Percentiles rank a stretch among this genome's conserved stretches.
phyloP scores from a whole-genome alignment of 2,329 filamentous ascomycete genomes.

The Raffaelea deltoideospora region DNA sequence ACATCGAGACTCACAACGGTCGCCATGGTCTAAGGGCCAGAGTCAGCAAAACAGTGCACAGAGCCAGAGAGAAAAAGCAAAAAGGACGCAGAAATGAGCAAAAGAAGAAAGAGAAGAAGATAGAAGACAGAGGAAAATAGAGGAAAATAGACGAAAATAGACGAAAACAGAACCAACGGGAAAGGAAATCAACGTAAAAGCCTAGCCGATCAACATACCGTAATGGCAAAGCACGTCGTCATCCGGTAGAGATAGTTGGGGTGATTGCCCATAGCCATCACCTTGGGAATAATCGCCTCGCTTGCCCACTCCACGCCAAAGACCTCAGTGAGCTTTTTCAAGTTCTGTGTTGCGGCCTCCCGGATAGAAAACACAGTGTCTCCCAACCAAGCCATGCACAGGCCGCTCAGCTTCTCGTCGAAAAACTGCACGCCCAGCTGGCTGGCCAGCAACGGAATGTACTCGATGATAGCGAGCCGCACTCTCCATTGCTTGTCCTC shows the following conservation, averaged over 20 bases:
- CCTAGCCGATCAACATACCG: too few relatives aligned
- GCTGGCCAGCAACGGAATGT: slow-evolving; percentile 88
- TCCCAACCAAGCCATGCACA: slow-evolving; percentile 98
- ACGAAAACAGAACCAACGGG: too few relatives aligned
- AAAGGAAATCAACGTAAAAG: too few relatives aligned
- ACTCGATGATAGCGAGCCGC: slow-evolving; percentile 95
- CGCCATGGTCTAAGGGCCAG: slow-evolving; percentile 58
- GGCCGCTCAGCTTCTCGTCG: slow-evolving; percentile 84
- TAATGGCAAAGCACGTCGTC: slow-evolving; percentile 99
- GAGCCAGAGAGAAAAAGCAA: not conserved
- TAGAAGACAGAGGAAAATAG: not conserved
- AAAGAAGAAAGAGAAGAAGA: not conserved
- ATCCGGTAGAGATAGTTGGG: slow-evolving; percentile 98
- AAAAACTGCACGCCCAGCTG: slow-evolving; percentile 97
- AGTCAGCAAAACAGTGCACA: slow-evolving; percentile 1
- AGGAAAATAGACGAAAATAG: too few relatives aligned
- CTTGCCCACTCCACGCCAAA: slow-evolving; percentile 97
- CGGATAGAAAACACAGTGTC: slow-evolving; percentile 98
- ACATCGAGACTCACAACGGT: slow-evolving; percentile 87
- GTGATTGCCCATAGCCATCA: slow-evolving; percentile 95
- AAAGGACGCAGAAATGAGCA: too few relatives aligned
- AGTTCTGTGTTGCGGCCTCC: slow-evolving; percentile 90
- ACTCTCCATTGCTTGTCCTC: slow-evolving; percentile 99
- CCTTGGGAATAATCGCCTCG: slow-evolving; percentile 94
- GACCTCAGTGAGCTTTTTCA: slow-evolving; percentile 97